Evolutionary conservation across 768 basidiomycete genomes (phyloP), one percentile per base, ranked within the genome.

Genomic region (Clitopilus hobsonii): DNA sequence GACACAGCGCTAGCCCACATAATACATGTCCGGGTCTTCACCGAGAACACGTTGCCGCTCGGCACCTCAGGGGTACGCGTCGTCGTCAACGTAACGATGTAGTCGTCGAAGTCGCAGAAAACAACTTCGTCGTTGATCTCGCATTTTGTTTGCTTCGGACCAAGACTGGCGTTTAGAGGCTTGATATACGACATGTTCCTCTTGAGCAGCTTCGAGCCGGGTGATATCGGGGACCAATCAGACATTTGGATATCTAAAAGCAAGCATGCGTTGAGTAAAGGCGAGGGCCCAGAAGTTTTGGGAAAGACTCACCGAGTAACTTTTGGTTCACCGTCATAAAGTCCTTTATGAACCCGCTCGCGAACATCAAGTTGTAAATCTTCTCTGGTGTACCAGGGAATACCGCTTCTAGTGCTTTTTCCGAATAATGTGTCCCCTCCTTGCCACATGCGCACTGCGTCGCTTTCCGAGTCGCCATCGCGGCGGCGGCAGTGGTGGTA

Each of bases 181-280:
- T 96, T 98, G 73, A 98, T 95, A 70, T 98, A 99, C 24, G 92
- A 92, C 85, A 95, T 94, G 59, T 93, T 91, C 8, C 96, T 83
- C 24, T 85, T 77, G 8, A 97, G 82, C 36, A 92, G 79, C 54
- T 85, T 82, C 28, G 85, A 82, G 13, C 78, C 83, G 0, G 81
- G 74, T 0, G 72, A 63, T 3, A 75, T 74, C 0, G 96, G 94
- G 16, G 81, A 74, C 97, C 97, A 98, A 67, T 98, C 97, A 3
- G 94, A 89, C 63, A 94, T 91, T 69, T 99, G 94, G 53, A 99
- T 82, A 60, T 98, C 96, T 98, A 56, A 5, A 4, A 45, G 24
- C 10, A 18, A 49, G 22, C 38, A 18, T 24, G 23, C 23, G 49
- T 13, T 45, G 22, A 27, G 38, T 49, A 27, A 59, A 41, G 13